Evolutionary conservation across 2,329 filamentous ascomycete genomes (phyloP), one percentile per base, ranked within the genome.

Genomic region (Tolypocladium capitatum): DNA sequence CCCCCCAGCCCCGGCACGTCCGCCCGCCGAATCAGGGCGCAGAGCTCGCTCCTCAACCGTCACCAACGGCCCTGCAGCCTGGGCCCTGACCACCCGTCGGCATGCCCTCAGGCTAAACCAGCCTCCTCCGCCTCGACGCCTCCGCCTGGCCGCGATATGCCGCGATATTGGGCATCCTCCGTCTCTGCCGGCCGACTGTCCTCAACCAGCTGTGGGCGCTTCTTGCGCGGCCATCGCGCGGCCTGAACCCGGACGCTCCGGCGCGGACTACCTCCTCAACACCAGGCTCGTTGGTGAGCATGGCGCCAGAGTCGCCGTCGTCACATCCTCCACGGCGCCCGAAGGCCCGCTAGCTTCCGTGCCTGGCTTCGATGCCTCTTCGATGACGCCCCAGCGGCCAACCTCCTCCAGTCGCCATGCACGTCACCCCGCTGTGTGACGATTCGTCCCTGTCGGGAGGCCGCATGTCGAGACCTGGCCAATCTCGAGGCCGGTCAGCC

Each of bases 401-500:
- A 36, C 20, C 38, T 13, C 16, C 5, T 27, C 10, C 16, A 6
- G 38, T 9, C 24, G 24, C 21, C 24, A 28, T 30, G 55, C 54
- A 61, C 59, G 56, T 53, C 46, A 55, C 24, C 28, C 35, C 42
- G 46, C 45, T 11, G 57, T 62, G 59, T 60, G 56, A 53, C 54
- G 48, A 51, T 60, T 47, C 53, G 34, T 18, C 58, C 56, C 53
- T 52, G 20, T 18, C 58, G 45, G 51, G 49, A 53, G 50, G 51
- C 51, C 43, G 49, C 56, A 58, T 59, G 48, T 56, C 47, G 35
- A 47, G 43, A 35, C 42, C 60, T 68, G 69, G 66, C 74, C 74
- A 78, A 77, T 78, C 75, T 76, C 66, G 68, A 66, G 63, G 62
- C 62, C 64, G 60, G 61, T 66, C 72, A 67, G 58, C 69, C 69